These are phyloP conservation scores for Linaria vulgaris DNA, from an alignment of 257 asterid species.

Conservation along the genomic window DNA sequence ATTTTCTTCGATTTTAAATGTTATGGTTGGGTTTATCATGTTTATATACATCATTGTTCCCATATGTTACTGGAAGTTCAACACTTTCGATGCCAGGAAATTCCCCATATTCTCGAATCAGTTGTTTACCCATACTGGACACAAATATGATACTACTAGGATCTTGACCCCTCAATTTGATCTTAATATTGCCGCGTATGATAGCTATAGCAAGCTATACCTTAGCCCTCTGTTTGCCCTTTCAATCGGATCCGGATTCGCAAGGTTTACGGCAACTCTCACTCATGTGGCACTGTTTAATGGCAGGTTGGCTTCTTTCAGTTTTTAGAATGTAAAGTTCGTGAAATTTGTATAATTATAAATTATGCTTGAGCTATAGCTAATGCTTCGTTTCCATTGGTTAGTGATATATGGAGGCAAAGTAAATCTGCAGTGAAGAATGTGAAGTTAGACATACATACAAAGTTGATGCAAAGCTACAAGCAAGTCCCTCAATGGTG, in stretches of 20 bases:
- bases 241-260: constrained; percentile 92
- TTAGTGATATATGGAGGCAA: constrained; percentile 85
- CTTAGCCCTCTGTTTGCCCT: constrained; percentile 96
- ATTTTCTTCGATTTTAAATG: constrained; percentile 73
- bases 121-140: constrained; percentile 69
- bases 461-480: constrained; percentile 80
- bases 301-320: constrained; percentile 67
- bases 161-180: constrained; percentile 85
- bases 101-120: constrained; percentile 93
- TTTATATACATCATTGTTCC: constrained; percentile 89
- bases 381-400: constrained; percentile 25
- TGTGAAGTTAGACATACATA: constrained; percentile 60
- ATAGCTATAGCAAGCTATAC: constrained; percentile 80
- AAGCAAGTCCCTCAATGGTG: constrained; percentile 94
- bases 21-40: constrained; percentile 82
- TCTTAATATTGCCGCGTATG: constrained; percentile 68
- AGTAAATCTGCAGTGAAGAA: constrained; percentile 74
- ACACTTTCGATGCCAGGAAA: constrained; percentile 82
- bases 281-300: constrained; percentile 87
- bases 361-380: no score
- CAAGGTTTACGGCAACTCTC: constrained; percentile 90
- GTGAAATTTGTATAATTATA: no score
- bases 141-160: constrained; percentile 69
- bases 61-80: constrained; percentile 88
- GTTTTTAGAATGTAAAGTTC: no score